Base-by-base conservation (phyloP, 2,329 filamentous ascomycete species). In the Hymenoscyphus fructigenus region DNA sequence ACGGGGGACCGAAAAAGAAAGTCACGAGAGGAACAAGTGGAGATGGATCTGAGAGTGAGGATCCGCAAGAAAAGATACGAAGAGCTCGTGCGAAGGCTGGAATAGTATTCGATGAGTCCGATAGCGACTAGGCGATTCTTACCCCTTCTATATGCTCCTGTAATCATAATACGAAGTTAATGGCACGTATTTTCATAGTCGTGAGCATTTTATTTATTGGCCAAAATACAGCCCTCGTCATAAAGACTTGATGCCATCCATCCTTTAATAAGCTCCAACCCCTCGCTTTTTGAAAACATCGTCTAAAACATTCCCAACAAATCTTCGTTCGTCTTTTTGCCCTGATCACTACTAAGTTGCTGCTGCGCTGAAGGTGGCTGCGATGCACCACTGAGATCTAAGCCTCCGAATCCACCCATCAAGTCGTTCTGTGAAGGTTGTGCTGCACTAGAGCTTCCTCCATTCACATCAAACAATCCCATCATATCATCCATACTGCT, bases 401-500 rank as follows among this genome's bases (percentile, higher is more conserved):
- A 82, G 4, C 87, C 88, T 32, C 88, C 91, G 75, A 99, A 96
- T 0, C 93, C 93, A 74, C 92, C 92, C 82, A 97, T 82, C 70
- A 77, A 61, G 68, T 76, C 72, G 58, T 76, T 71, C 44, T 71
- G 69, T 62, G 74, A 66, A 57, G 72, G 67, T 71, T 75, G 69
- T 72, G 68, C 15, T 64, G 63, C 47, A 65, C 65, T 60, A 61
- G 69, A 67, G 57, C 62, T 67, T 59, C 76, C 64, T 60, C 70
- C 69, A 60, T 68, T 69, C 61, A 69, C 80, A 53, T 86, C 86
- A 74, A 90, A 90, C 34, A 91, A 80, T 5, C 88, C 88, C 76
- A 91, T 90, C 73, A 99, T 80, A 78, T 98, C 93, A 70, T 91
- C 91, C 83, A 97, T 85, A 62, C 88, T 91, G 77, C 84, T 84